A percentile compares a stretch with the other conserved stretches of the same genome.
Evolutionary conservation across 257 asterid genomes (phyloP).

Genomic region (Knoxia roxburghii): DNA sequence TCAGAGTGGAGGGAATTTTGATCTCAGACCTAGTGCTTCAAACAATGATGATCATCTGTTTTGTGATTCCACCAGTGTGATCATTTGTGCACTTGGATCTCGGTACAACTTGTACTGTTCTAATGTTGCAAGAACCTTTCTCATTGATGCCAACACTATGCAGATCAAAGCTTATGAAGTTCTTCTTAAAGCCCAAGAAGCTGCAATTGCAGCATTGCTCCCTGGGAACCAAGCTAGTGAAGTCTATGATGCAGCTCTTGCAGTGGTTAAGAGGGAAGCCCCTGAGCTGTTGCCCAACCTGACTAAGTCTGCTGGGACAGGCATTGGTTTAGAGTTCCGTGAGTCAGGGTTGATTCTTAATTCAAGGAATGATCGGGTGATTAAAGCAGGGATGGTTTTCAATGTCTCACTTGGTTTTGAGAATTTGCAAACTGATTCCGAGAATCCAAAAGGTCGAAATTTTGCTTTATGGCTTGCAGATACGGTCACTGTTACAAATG

Average conservation of each 20-base stretch:
- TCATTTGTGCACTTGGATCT: slow-evolving; percentile 65
- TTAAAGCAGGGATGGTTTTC: slow-evolving; percentile 71
- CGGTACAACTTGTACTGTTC: slow-evolving; percentile 77
- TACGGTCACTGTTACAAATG: slow-evolving; percentile 46
- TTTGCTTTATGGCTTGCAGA: slow-evolving; percentile 67
- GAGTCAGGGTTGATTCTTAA: slow-evolving; percentile 57
- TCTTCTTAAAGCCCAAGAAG: slow-evolving; percentile 66
- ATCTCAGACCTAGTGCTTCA: slow-evolving; percentile 65
- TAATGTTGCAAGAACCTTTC: slow-evolving; percentile 62
- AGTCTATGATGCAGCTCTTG: slow-evolving; percentile 51
- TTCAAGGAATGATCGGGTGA: slow-evolving; percentile 46
- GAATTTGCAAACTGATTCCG: slow-evolving; percentile 41
- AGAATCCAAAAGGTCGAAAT: slow-evolving; percentile 46
- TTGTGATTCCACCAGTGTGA: slow-evolving; percentile 55
- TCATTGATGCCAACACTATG: slow-evolving; percentile 45
- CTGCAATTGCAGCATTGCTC: slow-evolving; percentile 57
- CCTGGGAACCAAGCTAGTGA: slow-evolving; percentile 52
- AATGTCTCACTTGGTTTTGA: slow-evolving; percentile 72
- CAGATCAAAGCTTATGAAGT: slow-evolving; percentile 69
- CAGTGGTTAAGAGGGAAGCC: slow-evolving; percentile 55
- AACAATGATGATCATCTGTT: slow-evolving; percentile 54
- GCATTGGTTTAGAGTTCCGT: slow-evolving; percentile 79
- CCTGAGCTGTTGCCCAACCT: slow-evolving; percentile 53
- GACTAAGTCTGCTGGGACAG: slow-evolving; percentile 75
- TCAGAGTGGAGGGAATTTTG: slow-evolving; percentile 75